A percentile compares a stretch with the other conserved stretches of the same genome.
Conservation (phyloP, 2,329 filamentous ascomycete genomes). For the Escovopsis sp. region DNA sequence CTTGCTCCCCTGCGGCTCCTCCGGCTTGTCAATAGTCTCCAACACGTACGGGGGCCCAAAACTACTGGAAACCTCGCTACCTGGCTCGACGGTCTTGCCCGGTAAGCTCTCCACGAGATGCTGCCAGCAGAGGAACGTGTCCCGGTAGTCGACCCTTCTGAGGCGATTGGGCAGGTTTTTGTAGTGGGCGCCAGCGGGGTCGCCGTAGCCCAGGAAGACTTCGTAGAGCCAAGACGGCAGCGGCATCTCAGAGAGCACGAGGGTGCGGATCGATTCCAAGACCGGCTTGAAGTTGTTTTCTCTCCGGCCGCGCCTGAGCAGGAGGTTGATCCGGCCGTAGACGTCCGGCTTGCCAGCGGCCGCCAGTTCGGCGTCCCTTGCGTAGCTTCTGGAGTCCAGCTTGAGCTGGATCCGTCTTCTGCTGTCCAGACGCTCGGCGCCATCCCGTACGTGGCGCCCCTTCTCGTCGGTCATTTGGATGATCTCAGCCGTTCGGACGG, state of each 20-base stretch:
- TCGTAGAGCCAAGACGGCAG: slow-evolving; percentile 89
- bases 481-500: slow-evolving; percentile 71
- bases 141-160: slow-evolving; percentile 71
- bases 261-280: slow-evolving; percentile 75
- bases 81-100: slow-evolving; percentile 72
- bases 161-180: slow-evolving; percentile 66
- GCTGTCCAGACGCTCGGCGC: slow-evolving; percentile 44
- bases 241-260: slow-evolving; percentile 72
- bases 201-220: slow-evolving; percentile 93
- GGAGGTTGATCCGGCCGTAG: slow-evolving; percentile 72
- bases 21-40: slow-evolving; percentile 44
- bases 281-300: slow-evolving; percentile 98
- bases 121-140: slow-evolving; percentile 92
- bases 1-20: slow-evolving; percentile 36
- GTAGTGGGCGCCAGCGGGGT: slow-evolving; percentile 77
- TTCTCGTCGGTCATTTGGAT: slow-evolving; percentile 78
- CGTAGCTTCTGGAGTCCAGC: slow-evolving; percentile 66
- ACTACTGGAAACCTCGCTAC: slow-evolving; percentile 53
- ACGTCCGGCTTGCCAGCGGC: slow-evolving; percentile 58
- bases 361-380: slow-evolving; percentile 54
- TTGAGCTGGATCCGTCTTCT: slow-evolving; percentile 64
- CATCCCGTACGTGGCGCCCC: slow-evolving; percentile 55
- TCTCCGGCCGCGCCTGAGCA: slow-evolving; percentile 67
- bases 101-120: slow-evolving; percentile 82
- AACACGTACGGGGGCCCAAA: slow-evolving; percentile 84